Evolutionary conservation across 129 eudicot genomes (phyloP), one percentile per base, ranked within the genome.

Genomic region (Lonicera japonica): DNA sequence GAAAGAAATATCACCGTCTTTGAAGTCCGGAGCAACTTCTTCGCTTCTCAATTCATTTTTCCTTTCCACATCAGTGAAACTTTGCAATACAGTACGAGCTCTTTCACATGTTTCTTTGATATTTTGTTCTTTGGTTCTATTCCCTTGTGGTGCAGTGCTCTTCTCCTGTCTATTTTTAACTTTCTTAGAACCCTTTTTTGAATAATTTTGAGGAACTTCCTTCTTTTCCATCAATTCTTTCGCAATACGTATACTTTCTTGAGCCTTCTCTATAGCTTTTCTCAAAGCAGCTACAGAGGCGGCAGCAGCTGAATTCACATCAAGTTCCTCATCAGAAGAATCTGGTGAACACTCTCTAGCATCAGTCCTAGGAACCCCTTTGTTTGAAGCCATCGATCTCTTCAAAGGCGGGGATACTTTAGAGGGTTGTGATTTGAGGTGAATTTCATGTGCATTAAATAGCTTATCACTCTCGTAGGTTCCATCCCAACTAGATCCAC

Each of bases 261-360:
- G 94, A 59, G 99, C 99, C 77, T 85, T 86, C 61, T 85, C 89
- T 50, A 94, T 80, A 53, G 96, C 99, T 70, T 82, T 75, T 76
- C 79, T 86, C 70, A 94, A 75, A 58, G 90, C 87, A 62, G 86
- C 95, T 58, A 78, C 87, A 71, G 89, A 85, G 54, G 72, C 76
- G 29, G 89, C 98, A 4, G 95, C 95, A 21, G 71, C 84, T 51
- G 96, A 88, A 77, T 88, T 88, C 63, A 67, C 83, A 77, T 88
- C 95, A 69, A 79, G 64, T 61, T 94, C 92, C 62, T 88, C 96
- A 59, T 69, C 83, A 66, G 69, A 74, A 46, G 54, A 69, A 63
- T 74, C 17, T 23, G 70, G 75, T 56, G 82, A 74, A 70, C 63
- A 34, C 38, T 69, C 76, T 25, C 61, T 80, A 55, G 62, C 58